Percentiles rank a stretch among this genome's conserved stretches.
Evolutionary conservation across 2,329 filamentous ascomycete species (phyloP).

Genomic region (Microcyclospora tardicrescens): DNA sequence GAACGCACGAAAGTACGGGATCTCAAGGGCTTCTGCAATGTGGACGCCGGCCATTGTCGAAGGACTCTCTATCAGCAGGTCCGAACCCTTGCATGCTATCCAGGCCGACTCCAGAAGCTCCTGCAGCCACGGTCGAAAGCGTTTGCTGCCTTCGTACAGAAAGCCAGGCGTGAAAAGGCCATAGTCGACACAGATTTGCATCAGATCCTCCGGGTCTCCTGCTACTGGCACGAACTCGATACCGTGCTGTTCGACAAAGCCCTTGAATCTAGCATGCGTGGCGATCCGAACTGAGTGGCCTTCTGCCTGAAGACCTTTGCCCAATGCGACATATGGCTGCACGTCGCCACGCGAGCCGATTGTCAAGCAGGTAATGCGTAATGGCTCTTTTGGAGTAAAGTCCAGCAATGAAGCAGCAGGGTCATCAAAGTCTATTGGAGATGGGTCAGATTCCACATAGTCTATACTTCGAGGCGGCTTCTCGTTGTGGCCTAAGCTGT

Average conservation of each 20-base stretch:
- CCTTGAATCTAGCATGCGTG: constrained; percentile 79
- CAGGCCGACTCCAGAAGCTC: constrained; percentile 72
- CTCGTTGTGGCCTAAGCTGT: constrained; percentile 27
- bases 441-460: constrained; percentile 37
- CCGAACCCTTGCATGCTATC: constrained; percentile 70
- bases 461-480: constrained; percentile 18
- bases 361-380: constrained; percentile 83
- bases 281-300: constrained; percentile 80
- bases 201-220: constrained; percentile 84
- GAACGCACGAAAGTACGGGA: constrained; percentile 94
- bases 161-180: constrained; percentile 95
- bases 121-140: constrained; percentile 92
- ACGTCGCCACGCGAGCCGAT: constrained; percentile 94
- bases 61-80: constrained; percentile 87
- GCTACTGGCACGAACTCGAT: constrained; percentile 84
- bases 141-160: constrained; percentile 69
- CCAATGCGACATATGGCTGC: constrained; percentile 92
- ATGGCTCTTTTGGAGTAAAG: constrained; percentile 69
- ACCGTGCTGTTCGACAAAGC: constrained; percentile 82
- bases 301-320: constrained; percentile 77
- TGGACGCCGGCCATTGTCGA: constrained; percentile 97
- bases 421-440: constrained; percentile 80
- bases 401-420: constrained; percentile 75
- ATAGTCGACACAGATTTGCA: constrained; percentile 92
- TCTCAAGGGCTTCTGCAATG: constrained; percentile 81